A percentile compares a stretch with the other conserved stretches of the same genome.
These are phyloP conservation scores for Barnettozyma hawaiiensis DNA, from an alignment of 1,139 yeast species.

Conservation along the genomic window DNA sequence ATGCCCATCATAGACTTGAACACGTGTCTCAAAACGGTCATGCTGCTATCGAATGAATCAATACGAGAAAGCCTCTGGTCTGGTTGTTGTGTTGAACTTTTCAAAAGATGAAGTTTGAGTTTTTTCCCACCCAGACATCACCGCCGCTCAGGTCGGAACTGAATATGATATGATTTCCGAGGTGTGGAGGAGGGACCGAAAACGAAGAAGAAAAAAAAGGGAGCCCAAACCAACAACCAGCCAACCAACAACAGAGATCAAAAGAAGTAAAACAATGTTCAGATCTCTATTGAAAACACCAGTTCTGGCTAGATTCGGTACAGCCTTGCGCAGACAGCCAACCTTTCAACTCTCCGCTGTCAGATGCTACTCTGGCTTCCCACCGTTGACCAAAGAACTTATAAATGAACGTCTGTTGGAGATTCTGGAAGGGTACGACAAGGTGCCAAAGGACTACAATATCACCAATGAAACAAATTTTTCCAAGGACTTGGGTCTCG, in stretches of 20 bases:
- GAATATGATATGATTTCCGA: conserved; percentile 1
- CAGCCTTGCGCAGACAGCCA: not conserved
- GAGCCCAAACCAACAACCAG: not conserved
- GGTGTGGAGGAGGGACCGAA: not conserved
- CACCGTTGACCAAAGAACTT: conserved; percentile 61
- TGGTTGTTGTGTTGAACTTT: not conserved
- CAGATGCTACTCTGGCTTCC: conserved; percentile 55
- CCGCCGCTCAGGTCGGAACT: not conserved
- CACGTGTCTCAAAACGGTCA: conserved; percentile 16
- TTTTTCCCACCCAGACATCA: too few species aligned
- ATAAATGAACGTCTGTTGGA: conserved; percentile 74
- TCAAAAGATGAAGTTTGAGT: too few species aligned
- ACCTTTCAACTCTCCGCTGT: not conserved
- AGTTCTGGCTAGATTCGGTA: not conserved
- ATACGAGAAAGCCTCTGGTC: not conserved
- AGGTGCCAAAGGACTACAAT: conserved; percentile 39
- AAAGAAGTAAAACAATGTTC: too few species aligned
- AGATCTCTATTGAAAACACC: conserved; percentile 3
- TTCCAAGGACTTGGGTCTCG: conserved; percentile 74
- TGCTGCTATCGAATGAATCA: not conserved
- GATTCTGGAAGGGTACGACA: conserved; percentile 75
- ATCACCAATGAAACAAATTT: conserved; percentile 59
- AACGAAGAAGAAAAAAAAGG: not conserved
- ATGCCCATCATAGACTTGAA: conserved; percentile 20
- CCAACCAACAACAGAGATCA: not conserved